Base-by-base conservation (phyloP, 441 rosid genomes). In the Brassica balearica region DNA sequence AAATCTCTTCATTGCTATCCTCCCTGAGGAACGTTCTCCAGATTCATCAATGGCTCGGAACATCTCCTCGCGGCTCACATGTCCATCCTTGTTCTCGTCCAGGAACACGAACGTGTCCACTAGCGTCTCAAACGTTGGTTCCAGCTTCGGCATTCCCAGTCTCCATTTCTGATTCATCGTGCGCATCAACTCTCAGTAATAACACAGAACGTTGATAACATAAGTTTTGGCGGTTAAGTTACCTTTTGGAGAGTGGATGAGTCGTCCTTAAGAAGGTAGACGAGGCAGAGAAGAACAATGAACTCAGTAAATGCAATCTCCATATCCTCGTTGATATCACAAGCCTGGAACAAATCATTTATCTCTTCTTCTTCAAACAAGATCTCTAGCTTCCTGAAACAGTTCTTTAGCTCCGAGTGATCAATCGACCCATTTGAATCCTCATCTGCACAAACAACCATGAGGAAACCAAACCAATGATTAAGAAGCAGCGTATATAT, bases 1-100 rank as follows among this genome's bases (percentile, higher is more conserved):
- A 77, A 93, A 93, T 95, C 98, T 89, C 84, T 91, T 92, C 94
- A 90, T 81, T 76, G 95, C 99, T 77, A 93, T 92, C 69, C 87
- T 82, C 62, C 97, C 94, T 0, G 96, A 86, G 5, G 99, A 91
- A 22, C 93, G 92, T 48, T 95, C 98, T 69, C 99, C 98, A 6
- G 96, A 85, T 77, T 95, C 98, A 73, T 91, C 88, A 75, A 91
- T 86, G 77, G 98, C 98, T 59, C 85, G 83, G 72, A 90, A 85
- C 99, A 92, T 88, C 91, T 95, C 99, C 73, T 58, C 85, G 80
- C 87, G 93, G 91, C 97, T 92, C 38, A 93, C 99, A 48, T 84
- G 85, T 10, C 97, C 97, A 68, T 95, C 97, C 82, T 90, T 93
- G 88, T 92, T 90, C 88, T 84, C 85, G 86, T 95, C 99, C 83